Evolutionary conservation across 2,329 filamentous ascomycete genomes (phyloP).

Genomic region (Parastagonospora nodorum): DNA sequence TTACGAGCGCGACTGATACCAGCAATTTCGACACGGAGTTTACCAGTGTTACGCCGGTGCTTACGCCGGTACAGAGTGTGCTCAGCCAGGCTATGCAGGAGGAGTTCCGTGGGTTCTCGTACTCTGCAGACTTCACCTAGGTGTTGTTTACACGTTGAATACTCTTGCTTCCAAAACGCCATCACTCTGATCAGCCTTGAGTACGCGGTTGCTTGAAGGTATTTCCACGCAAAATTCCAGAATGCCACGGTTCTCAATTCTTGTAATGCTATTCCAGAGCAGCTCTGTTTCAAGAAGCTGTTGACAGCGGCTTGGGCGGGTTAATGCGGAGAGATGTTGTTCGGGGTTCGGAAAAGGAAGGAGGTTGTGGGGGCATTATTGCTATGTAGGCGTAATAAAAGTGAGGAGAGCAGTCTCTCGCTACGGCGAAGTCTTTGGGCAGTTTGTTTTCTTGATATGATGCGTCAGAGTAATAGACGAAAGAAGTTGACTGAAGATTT

Average conservation of each 20-base stretch:
- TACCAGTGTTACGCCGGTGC: conserved; percentile 94
- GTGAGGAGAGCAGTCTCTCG: not conserved
- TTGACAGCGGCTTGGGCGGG: too few relatives aligned
- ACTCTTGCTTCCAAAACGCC: not conserved
- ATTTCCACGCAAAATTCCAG: not conserved
- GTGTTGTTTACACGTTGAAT: not conserved
- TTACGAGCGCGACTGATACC: conserved; percentile 94
- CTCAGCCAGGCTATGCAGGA: conserved; percentile 89
- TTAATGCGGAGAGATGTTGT: not conserved
- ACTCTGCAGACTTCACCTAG: conserved; percentile 83
- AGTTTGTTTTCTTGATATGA: not conserved
- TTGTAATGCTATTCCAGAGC: not conserved
- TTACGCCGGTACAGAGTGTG: conserved; percentile 81
- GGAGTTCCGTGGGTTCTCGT: conserved; percentile 98
- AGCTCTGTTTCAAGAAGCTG: not conserved
- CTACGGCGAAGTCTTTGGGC: not conserved
- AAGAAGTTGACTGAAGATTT: not conserved
- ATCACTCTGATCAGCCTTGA: not conserved
- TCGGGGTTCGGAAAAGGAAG: not conserved
- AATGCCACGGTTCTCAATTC: too few relatives aligned
- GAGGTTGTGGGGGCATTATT: not conserved
- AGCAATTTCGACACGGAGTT: conserved; percentile 99
- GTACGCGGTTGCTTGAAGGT: not conserved
- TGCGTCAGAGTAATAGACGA: not conserved
- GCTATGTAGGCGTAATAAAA: not conserved